Percentiles rank a stretch among this genome's conserved stretches.
These are phyloP conservation scores for Elongisporangium prolatum DNA, from an alignment of 352 stramenopile species.

Conservation along the genomic window DNA sequence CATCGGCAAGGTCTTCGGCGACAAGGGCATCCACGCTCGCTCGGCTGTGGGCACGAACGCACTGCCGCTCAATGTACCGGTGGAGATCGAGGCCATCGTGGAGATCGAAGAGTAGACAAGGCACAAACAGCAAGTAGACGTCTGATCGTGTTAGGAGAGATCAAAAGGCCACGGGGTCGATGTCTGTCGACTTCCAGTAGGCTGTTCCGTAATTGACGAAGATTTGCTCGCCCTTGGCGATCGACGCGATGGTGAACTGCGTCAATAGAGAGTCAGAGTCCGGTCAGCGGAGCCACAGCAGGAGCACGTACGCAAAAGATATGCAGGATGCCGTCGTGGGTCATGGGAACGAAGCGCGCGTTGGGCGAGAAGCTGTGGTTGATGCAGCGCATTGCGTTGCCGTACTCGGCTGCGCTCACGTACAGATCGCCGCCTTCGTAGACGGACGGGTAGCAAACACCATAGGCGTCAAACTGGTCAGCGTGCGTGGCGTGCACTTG, in stretches of 20 bases:
- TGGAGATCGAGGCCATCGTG: conserved; percentile 97
- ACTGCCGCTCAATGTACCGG: conserved; percentile 94
- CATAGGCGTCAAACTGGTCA: conserved; percentile 57
- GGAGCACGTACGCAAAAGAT: conserved; percentile 67
- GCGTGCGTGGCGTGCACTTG: conserved; percentile 36
- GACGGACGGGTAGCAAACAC: conserved; percentile 62
- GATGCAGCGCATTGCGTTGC: conserved; percentile 75
- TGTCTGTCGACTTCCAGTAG: conserved; percentile 66
- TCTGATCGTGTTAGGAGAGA: not conserved
- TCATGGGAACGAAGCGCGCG: conserved; percentile 58
- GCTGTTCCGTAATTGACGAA: conserved; percentile 67
- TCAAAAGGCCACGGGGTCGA: conserved; percentile 41
- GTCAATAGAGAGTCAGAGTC: conserved; percentile 3
- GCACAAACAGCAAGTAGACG: not conserved
- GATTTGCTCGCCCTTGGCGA: conserved; percentile 53
- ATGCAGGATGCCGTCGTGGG: conserved; percentile 57
- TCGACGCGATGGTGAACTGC: conserved; percentile 47
- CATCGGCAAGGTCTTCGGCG: conserved; percentile 87
- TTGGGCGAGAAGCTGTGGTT: conserved; percentile 67
- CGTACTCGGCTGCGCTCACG: conserved; percentile 63
- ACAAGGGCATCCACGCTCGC: conserved; percentile 88
- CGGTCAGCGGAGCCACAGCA: not conserved
- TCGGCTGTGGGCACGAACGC: conserved; percentile 96
- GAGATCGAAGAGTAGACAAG: conserved; percentile 84
- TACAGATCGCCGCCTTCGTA: conserved; percentile 64